These are phyloP conservation scores for Colletotrichum musae DNA, from an alignment of 2,329 filamentous ascomycete species.

Conservation along the genomic window DNA sequence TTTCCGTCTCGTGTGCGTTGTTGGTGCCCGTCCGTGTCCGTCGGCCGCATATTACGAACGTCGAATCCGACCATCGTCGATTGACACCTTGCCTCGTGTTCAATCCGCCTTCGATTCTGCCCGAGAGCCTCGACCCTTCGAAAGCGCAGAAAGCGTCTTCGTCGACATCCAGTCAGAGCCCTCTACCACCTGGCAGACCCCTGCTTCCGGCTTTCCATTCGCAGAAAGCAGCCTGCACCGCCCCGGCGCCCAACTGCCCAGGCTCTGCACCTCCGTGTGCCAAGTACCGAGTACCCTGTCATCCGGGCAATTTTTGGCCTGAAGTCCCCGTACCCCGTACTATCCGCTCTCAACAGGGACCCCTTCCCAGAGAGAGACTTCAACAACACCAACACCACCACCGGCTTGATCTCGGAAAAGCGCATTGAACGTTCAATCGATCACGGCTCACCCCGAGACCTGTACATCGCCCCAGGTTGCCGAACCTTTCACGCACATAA, in stretches of 20 bases:
- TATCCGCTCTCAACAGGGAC: not conserved
- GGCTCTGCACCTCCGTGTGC: not conserved
- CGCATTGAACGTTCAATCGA: slow-evolving; percentile 28
- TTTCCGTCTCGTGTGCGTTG: slow-evolving; percentile 7
- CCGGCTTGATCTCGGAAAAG: slow-evolving; percentile 32
- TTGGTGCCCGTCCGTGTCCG: too few relatives aligned
- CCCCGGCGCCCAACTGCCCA: slow-evolving; percentile 34
- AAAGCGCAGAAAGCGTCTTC: slow-evolving; percentile 31
- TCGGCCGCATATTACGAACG: not conserved
- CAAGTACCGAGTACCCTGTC: slow-evolving; percentile 26
- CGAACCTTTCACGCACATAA: slow-evolving; percentile 12
- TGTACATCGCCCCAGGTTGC: slow-evolving; percentile 2
- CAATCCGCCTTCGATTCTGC: slow-evolving; percentile 36
- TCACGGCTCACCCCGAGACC: slow-evolving; percentile 18
- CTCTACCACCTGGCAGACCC: slow-evolving; percentile 24
- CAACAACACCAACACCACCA: slow-evolving; percentile 8
- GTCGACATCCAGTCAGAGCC: slow-evolving; percentile 19
- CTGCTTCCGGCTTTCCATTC: slow-evolving; percentile 40
- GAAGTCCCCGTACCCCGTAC: slow-evolving; percentile 31
- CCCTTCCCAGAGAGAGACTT: not conserved
- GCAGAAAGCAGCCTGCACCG: slow-evolving; percentile 37
- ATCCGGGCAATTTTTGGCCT: not conserved
- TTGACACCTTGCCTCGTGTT: slow-evolving; percentile 28
- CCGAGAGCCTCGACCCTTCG: slow-evolving; percentile 37
- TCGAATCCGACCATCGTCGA: slow-evolving; percentile 19